Evolutionary conservation across 169 alveolate species (phyloP).

Genomic region (Hammondia hammondi): DNA sequence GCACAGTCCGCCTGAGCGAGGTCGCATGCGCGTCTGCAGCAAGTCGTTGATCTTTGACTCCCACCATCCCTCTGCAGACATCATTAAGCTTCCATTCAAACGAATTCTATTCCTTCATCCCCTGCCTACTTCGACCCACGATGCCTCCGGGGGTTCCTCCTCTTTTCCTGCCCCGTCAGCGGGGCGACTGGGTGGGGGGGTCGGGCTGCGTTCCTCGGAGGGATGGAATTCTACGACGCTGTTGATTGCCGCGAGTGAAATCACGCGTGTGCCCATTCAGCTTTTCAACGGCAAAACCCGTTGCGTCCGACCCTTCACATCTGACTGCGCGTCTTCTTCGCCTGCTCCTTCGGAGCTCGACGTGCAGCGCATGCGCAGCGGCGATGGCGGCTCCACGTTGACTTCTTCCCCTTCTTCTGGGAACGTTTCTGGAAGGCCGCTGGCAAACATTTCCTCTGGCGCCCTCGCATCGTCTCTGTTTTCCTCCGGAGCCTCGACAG

Average conservation of each 20-base stretch:
- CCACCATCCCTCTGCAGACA: conserved; percentile 42
- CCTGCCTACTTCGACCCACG: neutral
- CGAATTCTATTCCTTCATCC: conserved; percentile 35
- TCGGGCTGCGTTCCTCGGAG: neutral
- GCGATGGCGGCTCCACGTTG: neutral
- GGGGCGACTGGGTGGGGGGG: neutral
- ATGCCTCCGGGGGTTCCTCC: neutral
- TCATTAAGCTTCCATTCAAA: neutral
- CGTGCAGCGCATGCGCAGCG: neutral
- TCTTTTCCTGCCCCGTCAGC: neutral
- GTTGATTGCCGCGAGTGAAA: conserved; percentile 16
- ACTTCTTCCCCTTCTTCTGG: neutral
- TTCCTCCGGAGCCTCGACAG: conserved; percentile 7
- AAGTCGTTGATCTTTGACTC: conserved; percentile 42
- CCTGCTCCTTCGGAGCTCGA: neutral
- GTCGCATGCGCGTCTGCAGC: conserved; percentile 55
- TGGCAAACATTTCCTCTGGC: neutral
- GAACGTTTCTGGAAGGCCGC: neutral
- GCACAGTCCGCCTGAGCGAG: conserved; percentile 21
- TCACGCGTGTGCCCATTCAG: conserved; percentile 18
- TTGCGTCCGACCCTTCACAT: conserved; percentile 46
- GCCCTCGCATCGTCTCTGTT: neutral
- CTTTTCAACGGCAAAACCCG: conserved; percentile 44
- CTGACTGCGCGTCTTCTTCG: neutral
- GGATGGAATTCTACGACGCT: neutral